Evolutionary conservation across 352 stramenopile genomes (phyloP).

Genomic region (Phytopythium oedochilum): DNA sequence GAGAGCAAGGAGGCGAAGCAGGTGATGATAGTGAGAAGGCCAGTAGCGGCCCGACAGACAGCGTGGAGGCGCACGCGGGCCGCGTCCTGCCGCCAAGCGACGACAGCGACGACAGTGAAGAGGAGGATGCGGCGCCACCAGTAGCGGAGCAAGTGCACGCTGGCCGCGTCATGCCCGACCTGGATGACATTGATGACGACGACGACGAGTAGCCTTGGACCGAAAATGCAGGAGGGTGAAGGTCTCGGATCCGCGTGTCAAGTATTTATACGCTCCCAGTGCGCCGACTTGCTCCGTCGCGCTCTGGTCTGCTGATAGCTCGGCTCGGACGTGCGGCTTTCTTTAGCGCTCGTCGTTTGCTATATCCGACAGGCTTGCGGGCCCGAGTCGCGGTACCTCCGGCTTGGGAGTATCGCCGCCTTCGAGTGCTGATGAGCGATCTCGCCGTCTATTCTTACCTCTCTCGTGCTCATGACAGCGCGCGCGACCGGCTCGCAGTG

Average conservation of each 20-base stretch:
- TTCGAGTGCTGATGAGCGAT: background rate
- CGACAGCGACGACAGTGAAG: conserved; percentile 14
- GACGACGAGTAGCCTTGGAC: conserved; percentile 4
- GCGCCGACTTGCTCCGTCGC: background rate
- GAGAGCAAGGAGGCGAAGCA: conserved; percentile 14
- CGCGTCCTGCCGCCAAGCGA: conserved; percentile 25
- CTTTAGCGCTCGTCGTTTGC: conserved; percentile 13
- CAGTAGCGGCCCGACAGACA: background rate
- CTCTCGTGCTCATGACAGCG: background rate
- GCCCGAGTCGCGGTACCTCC: background rate
- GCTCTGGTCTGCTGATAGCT: background rate
- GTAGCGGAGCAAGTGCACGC: conserved; percentile 28
- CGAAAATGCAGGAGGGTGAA: background rate
- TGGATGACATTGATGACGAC: conserved; percentile 42
- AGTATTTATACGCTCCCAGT: conserved; percentile 2
- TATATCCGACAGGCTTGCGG: background rate
- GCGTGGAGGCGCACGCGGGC: conserved; percentile 7
- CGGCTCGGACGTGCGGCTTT: conserved; percentile 10
- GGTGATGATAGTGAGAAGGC: background rate
- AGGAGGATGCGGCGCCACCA: conserved; percentile 8
- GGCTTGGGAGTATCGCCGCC: no score
- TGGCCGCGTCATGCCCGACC: conserved; percentile 47
- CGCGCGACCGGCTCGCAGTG: background rate
- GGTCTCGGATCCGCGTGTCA: background rate
- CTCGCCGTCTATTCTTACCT: background rate